Percentiles rank a stretch among this genome's conserved stretches.
These are phyloP conservation scores for Heimioporus sp. DNA, from an alignment of 768 basidiomycete species.

Conservation along the genomic window DNA sequence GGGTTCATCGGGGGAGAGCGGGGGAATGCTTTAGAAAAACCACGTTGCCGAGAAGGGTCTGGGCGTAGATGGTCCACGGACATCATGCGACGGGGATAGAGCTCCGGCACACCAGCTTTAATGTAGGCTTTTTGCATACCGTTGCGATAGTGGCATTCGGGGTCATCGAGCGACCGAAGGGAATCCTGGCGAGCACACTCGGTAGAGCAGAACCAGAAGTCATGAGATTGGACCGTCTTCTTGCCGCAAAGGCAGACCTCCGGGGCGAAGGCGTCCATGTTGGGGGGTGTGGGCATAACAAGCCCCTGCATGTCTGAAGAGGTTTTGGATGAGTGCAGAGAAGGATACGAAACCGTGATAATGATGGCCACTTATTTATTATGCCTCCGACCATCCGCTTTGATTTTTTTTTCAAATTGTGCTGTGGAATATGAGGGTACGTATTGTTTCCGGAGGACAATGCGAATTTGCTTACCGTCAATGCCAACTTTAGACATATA, in stretches of 20 bases:
- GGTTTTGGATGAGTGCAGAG: not conserved
- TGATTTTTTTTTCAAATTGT: conserved; percentile 1
- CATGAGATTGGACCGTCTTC: conserved; percentile 21
- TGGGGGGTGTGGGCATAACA: conserved; percentile 1
- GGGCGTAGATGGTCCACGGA: conserved; percentile 8
- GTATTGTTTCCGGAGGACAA: conserved; percentile 9
- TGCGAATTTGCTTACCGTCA: not conserved
- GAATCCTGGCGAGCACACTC: conserved; percentile 27
- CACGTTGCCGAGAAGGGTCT: not conserved
- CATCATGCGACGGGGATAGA: conserved; percentile 7
- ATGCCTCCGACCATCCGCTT: not conserved
- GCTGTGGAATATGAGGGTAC: conserved; percentile 2
- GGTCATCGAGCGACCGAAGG: conserved; percentile 21
- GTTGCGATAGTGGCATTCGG: conserved; percentile 26
- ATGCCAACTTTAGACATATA: not conserved
- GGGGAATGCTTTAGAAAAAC: not conserved
- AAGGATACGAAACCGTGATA: not conserved
- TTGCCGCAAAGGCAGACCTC: conserved; percentile 27
- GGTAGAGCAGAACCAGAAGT: conserved; percentile 29
- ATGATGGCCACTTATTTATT: conserved; percentile 12
- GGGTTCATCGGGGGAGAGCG: not conserved
- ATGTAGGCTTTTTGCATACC: conserved; percentile 15
- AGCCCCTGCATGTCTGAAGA: conserved; percentile 1
- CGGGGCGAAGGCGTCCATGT: conserved; percentile 9
- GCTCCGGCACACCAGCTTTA: conserved; percentile 1